A percentile compares a stretch with the other conserved stretches of the same genome.
phyloP scores from a whole-genome alignment of 805 yeast genomes.

The Cyberlindnera veronae region DNA sequence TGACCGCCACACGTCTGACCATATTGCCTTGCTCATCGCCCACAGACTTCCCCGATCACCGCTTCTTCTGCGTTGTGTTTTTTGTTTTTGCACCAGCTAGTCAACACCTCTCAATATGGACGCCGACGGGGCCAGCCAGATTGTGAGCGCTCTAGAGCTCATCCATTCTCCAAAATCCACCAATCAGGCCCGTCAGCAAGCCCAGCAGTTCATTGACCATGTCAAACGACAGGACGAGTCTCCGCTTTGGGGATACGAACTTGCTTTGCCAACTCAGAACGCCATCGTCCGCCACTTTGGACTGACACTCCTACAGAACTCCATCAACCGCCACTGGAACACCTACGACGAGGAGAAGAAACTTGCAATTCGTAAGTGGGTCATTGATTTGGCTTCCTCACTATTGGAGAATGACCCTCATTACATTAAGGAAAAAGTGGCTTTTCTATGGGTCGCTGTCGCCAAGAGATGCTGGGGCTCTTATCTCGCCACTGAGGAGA shows the following conservation, averaged over 20 bases:
- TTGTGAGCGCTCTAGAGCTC: constrained; percentile 70
- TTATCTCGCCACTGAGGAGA: constrained; percentile 40
- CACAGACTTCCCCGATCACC: too few species aligned
- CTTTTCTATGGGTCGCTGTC: constrained; percentile 85
- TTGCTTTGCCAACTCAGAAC: constrained; percentile 62
- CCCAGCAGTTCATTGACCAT: constrained; percentile 67
- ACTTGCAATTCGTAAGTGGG: constrained; percentile 76
- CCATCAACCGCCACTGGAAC: constrained; percentile 54
- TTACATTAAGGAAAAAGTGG: constrained; percentile 83
- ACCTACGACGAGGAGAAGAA: constrained; percentile 57
- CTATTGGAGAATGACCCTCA: constrained; percentile 73
- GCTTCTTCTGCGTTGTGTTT: too few species aligned
- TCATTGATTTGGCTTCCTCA: constrained; percentile 68
- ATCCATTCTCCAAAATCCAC: constrained; percentile 65
- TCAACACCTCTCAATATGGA: constrained; percentile 42
- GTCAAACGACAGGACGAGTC: constrained; percentile 77
- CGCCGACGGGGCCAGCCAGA: constrained; percentile 64
- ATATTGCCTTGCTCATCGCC: too few species aligned
- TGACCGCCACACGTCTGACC: too few species aligned
- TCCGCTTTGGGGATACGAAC: constrained; percentile 88
- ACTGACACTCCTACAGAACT: constrained; percentile 68
- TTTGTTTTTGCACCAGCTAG: too few species aligned
- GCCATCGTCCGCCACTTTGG: constrained; percentile 88
- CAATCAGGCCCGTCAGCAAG: constrained; percentile 53
- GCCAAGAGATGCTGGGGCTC: constrained; percentile 93